Percentiles rank a stretch among this genome's conserved stretches.
Evolutionary conservation across 2,329 filamentous ascomycete species (phyloP).

Genomic region (Colletotrichum cereale): DNA sequence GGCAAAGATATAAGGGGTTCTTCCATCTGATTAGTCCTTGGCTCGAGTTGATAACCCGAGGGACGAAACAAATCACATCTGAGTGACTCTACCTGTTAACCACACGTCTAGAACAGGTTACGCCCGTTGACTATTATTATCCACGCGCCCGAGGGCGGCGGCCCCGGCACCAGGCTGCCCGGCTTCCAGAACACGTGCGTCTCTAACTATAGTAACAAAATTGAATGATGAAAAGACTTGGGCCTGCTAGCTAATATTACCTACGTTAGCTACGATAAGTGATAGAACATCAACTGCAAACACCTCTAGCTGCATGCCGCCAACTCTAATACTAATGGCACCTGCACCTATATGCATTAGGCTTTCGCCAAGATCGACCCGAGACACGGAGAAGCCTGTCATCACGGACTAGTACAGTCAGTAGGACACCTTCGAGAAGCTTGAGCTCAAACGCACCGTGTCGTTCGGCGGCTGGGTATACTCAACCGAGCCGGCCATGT

Average conservation of each 20-base stretch:
- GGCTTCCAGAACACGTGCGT: slow-evolving; percentile 52
- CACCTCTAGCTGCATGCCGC: slow-evolving; percentile 47
- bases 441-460: slow-evolving; percentile 50
- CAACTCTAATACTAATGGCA: slow-evolving; percentile 39
- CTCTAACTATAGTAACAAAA: slow-evolving; percentile 54
- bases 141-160: slow-evolving; percentile 44
- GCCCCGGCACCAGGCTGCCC: slow-evolving; percentile 51
- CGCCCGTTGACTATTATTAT: not conserved
- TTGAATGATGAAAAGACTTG: slow-evolving; percentile 46
- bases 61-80: not conserved
- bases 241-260: slow-evolving; percentile 37
- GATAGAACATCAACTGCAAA: slow-evolving; percentile 46
- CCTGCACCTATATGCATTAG: slow-evolving; percentile 49
- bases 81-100: too few species aligned
- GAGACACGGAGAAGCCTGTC: slow-evolving; percentile 8
- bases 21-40: too few species aligned
- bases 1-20: slow-evolving; percentile 22
- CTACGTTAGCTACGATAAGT: slow-evolving; percentile 52
- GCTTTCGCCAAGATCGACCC: slow-evolving; percentile 46
- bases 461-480: slow-evolving; percentile 61
- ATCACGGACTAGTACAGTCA: slow-evolving; percentile 38
- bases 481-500: slow-evolving; percentile 53
- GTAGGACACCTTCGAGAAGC: slow-evolving; percentile 48
- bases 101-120: too few species aligned
- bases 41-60: not conserved